Base-by-base conservation (phyloP, 352 stramenopile species). In the Globisporangium spiculum region DNA sequence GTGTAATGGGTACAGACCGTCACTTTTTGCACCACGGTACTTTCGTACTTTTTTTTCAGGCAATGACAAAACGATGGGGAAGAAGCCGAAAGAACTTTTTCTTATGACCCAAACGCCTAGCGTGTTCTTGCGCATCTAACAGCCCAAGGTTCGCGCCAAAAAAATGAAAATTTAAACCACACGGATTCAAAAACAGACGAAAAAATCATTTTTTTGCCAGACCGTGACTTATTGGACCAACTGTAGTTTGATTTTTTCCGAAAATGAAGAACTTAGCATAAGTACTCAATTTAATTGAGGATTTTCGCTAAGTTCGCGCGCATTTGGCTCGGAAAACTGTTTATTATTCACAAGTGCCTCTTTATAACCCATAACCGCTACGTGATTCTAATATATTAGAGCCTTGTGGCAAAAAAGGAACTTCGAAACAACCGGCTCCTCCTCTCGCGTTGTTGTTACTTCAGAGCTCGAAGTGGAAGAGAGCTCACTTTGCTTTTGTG, bases 351-450 rank as follows among this genome's bases (percentile, higher is more conserved):
- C 27, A 4, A 32, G 27, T 7, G 27, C 3, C 27, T 6, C 3
- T 32, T 32, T 32, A 32, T 32, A 32, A 32, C 0, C 27, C 27
- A 32, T 32, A 32, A 32, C 27, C 3, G 27, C 27, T 32, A 32
- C 27, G 3, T 32, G 27, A 32, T 32, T 32, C 26, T 32, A 32
- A 32, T 32, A 30, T 30, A 30, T 30, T 30, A 30, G 27, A 30
- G 27, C 27, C 27, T 30, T 30, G 27, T 30, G 27, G 27, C 27
- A 32, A 32, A 32, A 32, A 32, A 32, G 27, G 27, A 32, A 3
- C 27, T 20, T 18, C 75, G 36, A 58, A 58, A 58, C 53, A 58
- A 58, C 53, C 53, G 53, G 53, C 27, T 32, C 27, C 52, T 58
- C 52, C 53, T 58, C 32, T 57, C 50, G 14, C 16, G 20, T 26